phyloP scores from a whole-genome alignment of 192 early-diverging fungal species.

The Diversispora eburnea region DNA sequence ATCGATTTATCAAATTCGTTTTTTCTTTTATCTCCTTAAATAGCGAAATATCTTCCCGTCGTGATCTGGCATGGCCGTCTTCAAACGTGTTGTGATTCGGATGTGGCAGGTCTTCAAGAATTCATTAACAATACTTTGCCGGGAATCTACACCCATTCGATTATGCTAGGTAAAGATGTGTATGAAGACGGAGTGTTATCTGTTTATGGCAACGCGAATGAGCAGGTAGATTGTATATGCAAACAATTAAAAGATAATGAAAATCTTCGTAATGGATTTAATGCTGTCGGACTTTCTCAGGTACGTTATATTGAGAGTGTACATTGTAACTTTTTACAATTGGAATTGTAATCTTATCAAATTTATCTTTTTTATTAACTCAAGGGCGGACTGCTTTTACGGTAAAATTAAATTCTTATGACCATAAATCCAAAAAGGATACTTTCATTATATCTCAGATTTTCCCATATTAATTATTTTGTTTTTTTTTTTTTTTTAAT shows the following conservation, averaged over 20 bases:
- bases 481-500: neutral
- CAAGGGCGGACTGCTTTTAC: slow-evolving; percentile 42
- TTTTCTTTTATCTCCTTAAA: no score
- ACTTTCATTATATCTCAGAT: neutral
- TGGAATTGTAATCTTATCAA: slow-evolving; percentile 2
- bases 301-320: slow-evolving; percentile 27
- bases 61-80: no score
- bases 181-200: no score
- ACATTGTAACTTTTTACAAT: neutral
- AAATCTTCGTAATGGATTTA: slow-evolving; percentile 73
- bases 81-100: no score
- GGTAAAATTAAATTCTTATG: slow-evolving; percentile 12
- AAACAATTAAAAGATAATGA: slow-evolving; percentile 52
- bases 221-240: slow-evolving; percentile 73
- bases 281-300: slow-evolving; percentile 91
- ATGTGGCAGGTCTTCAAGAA: no score
- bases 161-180: no score
- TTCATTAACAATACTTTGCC: no score
- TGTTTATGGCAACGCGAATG: no score
- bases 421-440: neutral
- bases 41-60: no score
- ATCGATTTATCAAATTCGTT: no score
- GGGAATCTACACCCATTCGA: no score
- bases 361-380: neutral
- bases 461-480: neutral